Conservation (phyloP, 2,329 filamentous ascomycete genomes). For the Verticillium zaregamsianum region DNA sequence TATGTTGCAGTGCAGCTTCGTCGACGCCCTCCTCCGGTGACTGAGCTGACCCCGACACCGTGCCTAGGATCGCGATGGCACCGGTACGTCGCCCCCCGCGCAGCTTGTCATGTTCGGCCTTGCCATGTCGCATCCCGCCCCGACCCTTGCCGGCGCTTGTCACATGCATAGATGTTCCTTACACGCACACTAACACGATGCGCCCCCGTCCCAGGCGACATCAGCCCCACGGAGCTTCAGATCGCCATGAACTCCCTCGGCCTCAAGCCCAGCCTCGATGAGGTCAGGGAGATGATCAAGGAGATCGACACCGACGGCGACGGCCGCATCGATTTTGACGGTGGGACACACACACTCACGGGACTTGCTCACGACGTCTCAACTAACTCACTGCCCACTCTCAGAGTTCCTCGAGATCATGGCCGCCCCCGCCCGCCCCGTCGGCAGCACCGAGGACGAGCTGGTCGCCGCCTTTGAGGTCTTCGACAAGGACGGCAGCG, state of each 20-base stretch:
- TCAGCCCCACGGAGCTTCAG: conserved; percentile 14
- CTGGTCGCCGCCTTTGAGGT: conserved; percentile 15
- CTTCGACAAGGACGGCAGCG: conserved; percentile 15
- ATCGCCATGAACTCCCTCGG: conserved; percentile 15
- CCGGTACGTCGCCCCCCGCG: conserved; percentile 4
- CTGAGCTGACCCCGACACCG: conserved; percentile 4
- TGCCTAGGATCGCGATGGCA: conserved; percentile 13
- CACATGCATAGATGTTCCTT: not conserved
- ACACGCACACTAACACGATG: conserved; percentile 2
- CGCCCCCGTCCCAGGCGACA: conserved; percentile 5
- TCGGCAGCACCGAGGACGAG: conserved; percentile 11
- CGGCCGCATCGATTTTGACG: conserved; percentile 13
- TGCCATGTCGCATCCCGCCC: not conserved
- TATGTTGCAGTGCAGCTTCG: conserved; percentile 5
- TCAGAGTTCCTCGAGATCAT: conserved; percentile 14
- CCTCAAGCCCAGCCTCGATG: conserved; percentile 12
- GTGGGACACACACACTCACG: not conserved
- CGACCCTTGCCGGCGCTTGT: not conserved
- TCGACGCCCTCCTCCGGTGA: not conserved
- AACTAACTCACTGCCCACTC: not conserved
- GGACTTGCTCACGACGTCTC: not conserved
- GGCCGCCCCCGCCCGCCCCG: conserved; percentile 11
- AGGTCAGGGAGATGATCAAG: conserved; percentile 14
- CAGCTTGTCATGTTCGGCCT: not conserved
- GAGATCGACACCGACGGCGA: conserved; percentile 14